Base-by-base conservation (phyloP, 2,329 filamentous ascomycete species). In the Cadophora gregata region DNA sequence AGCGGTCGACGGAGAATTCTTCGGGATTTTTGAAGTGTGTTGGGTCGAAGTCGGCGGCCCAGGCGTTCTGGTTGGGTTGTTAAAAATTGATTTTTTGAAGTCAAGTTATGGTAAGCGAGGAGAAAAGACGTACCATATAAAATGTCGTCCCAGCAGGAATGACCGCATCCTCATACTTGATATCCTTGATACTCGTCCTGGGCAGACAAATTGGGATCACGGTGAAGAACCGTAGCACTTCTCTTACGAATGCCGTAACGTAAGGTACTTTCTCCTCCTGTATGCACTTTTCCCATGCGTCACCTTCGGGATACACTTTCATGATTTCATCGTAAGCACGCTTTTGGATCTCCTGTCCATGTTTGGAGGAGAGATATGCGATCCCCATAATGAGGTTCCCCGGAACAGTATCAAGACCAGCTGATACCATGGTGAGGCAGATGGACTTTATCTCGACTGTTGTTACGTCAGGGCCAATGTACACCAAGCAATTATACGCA, bases 171-270 rank as follows among this genome's bases (percentile, higher is more conserved):
- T 91, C 82, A 79, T 89, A 94, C 4, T 85, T 81, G 64, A 95
- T 91, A 68, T 91, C 88, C 71, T 89, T 91, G 75, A 91, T 90
- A 68, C 84, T 90, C 19, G 87, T 87, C 3, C 92, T 83, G 0
- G 92, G 92, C 0, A 96, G 83, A 72, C 88, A 93, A 72, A 96
- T 90, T 1, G 91, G 90, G 70, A 94, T 91, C 33, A 95, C 91
- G 2, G 88, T 90, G 85, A 89, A 95, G 81, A 87, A 95, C 29
- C 92, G 86, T 0, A 95, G 82, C 0, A 90, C 88, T 75, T 96
- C 93, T 75, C 93, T 93, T 68, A 92, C 90, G 6, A 96, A 79
- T 0, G 92, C 92, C 0, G 90, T 92, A 67, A 96, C 81, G 77
- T 93, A 96, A 0, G 89, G 87, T 0, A 93, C 84, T 73, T 91